Evolutionary conservation across 2,329 filamentous ascomycete genomes (phyloP).

Genomic region (Botryotinia globosa): DNA sequence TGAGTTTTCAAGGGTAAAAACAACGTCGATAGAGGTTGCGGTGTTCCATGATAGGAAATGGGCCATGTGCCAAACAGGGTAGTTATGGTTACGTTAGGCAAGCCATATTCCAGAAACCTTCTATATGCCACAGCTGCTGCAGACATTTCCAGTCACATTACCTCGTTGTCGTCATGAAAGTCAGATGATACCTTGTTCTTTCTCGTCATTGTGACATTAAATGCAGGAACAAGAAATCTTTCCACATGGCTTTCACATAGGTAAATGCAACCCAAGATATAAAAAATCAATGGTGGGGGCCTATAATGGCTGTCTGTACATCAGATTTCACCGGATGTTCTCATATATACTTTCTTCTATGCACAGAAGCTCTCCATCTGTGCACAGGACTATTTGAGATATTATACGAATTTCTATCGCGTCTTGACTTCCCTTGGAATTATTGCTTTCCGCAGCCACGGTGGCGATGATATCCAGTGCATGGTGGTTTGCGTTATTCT

Average conservation of each 20-base stretch:
- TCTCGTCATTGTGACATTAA: conserved; percentile 8
- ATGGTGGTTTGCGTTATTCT: not conserved
- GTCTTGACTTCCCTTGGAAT: not conserved
- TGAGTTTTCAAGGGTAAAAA: not conserved
- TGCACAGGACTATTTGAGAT: not conserved
- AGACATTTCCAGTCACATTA: conserved; percentile 15
- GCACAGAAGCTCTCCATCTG: not conserved
- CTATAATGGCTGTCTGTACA: not conserved
- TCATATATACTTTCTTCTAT: conserved; percentile 6
- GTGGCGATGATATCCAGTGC: not conserved
- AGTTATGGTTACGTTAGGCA: conserved; percentile 10
- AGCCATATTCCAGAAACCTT: conserved; percentile 17
- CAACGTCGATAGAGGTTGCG: conserved; percentile 8
- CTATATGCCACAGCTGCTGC: conserved; percentile 7
- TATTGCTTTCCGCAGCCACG: not conserved
- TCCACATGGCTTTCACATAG: conserved; percentile 11
- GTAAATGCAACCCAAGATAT: conserved; percentile 1
- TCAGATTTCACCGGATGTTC: not conserved
- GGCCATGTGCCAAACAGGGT: conserved; percentile 18
- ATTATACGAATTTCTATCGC: not conserved
- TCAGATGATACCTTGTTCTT: conserved; percentile 10
- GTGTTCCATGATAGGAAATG: conserved; percentile 5
- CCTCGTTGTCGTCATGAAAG: conserved; percentile 9
- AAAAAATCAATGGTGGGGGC: conserved; percentile 4
- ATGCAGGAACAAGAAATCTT: conserved; percentile 12